Percentiles rank a stretch among this genome's conserved stretches.
phyloP scores from a whole-genome alignment of 768 basidiomycete genomes.

The Rhizopogon roseolus region DNA sequence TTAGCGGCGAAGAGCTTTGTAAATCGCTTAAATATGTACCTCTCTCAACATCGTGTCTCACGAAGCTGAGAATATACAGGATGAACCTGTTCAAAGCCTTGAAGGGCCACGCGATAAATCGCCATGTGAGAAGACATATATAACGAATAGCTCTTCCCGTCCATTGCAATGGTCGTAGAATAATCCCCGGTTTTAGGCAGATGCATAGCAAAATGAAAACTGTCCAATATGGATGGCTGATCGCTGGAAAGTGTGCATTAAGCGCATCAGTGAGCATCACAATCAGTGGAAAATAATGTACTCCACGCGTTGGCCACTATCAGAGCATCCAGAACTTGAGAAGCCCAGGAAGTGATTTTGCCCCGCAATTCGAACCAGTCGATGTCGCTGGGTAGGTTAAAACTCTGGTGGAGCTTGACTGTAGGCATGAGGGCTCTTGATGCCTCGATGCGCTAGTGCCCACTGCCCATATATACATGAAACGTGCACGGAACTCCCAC shows the following conservation, averaged over 20 bases:
- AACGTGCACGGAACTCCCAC: no score
- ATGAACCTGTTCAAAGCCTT: neutral
- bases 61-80: conserved; percentile 2
- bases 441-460: neutral
- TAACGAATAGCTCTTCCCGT: neutral
- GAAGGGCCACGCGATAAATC: neutral
- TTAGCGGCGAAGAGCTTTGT: neutral
- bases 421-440: neutral
- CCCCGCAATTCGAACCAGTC: neutral
- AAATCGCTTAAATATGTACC: neutral
- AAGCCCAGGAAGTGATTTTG: neutral
- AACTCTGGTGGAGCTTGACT: neutral
- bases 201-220: neutral
- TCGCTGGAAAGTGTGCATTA: neutral
- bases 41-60: neutral
- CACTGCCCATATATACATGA: no score
- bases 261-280: neutral
- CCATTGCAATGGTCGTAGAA: neutral
- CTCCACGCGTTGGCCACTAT: neutral
- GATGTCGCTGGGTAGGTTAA: neutral
- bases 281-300: neutral
- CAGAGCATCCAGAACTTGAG: neutral
- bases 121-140: neutral
- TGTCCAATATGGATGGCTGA: neutral
- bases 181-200: neutral